A percentile compares a stretch with the other conserved stretches of the same genome.
These are phyloP conservation scores for Saccharomyces cerevisiae DNA, from an alignment of 805 yeast species.

Conservation along the genomic window DNA sequence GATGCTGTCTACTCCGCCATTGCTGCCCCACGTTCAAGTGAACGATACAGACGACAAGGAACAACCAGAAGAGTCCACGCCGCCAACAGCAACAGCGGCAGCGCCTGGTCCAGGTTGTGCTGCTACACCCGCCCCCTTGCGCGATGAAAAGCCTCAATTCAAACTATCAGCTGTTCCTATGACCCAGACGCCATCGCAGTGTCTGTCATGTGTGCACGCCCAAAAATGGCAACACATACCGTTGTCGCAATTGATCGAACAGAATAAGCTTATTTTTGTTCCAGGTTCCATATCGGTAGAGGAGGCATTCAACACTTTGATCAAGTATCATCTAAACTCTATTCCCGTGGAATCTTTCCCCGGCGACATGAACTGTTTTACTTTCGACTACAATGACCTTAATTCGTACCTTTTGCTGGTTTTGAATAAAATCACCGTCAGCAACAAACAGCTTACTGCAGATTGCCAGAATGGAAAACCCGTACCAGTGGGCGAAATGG, in stretches of 20 bases:
- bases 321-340: constrained; percentile 67
- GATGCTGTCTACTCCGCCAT: constrained; percentile 69
- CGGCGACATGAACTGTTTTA: constrained; percentile 59
- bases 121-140: neutral
- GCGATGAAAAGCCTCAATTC: constrained; percentile 31
- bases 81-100: constrained; percentile 1
- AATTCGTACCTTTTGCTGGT: constrained; percentile 80
- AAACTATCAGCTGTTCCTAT: constrained; percentile 6
- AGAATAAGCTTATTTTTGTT: constrained; percentile 66
- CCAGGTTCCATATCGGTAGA: constrained; percentile 68
- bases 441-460: constrained; percentile 28
- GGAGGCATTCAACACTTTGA: constrained; percentile 74
- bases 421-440: constrained; percentile 54
- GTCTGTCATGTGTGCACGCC: constrained; percentile 20
- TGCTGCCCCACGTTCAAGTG: constrained; percentile 33
- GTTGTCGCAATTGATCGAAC: constrained; percentile 66
- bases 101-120: neutral
- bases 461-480: constrained; percentile 81
- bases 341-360: constrained; percentile 63
- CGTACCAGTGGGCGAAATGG: constrained; percentile 85
- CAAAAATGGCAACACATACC: constrained; percentile 64
- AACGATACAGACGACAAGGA: neutral
- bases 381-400: constrained; percentile 88
- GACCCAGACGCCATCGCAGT: constrained; percentile 15
- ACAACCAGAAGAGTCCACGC: constrained; percentile 2